Evolutionary conservation across 768 basidiomycete genomes (phyloP), one percentile per base, ranked within the genome.

Genomic region (Podaxis rugospora): DNA sequence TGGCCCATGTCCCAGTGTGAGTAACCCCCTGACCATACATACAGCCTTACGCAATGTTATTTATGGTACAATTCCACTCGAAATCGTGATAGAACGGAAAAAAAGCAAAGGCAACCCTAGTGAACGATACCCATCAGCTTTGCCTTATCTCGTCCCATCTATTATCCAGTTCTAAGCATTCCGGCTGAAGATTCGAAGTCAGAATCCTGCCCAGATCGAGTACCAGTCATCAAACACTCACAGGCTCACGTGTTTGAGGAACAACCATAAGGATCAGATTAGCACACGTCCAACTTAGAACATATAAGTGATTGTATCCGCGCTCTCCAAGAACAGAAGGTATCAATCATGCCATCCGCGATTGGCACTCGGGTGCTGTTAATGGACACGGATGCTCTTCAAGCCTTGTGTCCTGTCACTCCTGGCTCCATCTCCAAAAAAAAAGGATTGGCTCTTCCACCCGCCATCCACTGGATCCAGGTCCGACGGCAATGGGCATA

Each of bases 361-460:
- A 32, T 32, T 40, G 18, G 35, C 37, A 37, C 56, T 39, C 59
- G 59, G 59, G 52, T 61, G 59, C 59, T 61, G 36, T 60, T 46
- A 37, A 25, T 16, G 11, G 40, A 37, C 51, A 49, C 59, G 59
- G 59, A 46, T 61, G 59, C 59, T 54, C 44, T 61, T 60, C 52
- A n/a, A 21, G 21, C 14, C 52, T 13, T 23, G 47, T 5, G 18
- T 21, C 21, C 40, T 28, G 39, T 25, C 25, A 27, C 40, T 42
- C 23, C 47, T 36, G 5, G 47, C 42, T 56, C 55, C 44, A 47
- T 28, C 27, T 44, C 42, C 42, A 18, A 44, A 44, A 44, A 44
- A 44, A 44, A 44, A 44, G n/a, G 6, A 44, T 16, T 18, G 42
- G 42, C 42, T n/a, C n/a, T 44, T 44, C 32, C 18, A 44, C 14